Evolutionary conservation across 2,329 filamentous ascomycete genomes (phyloP), one percentile per base, ranked within the genome.

Genomic region (Pseudogymnoascus sp.): DNA sequence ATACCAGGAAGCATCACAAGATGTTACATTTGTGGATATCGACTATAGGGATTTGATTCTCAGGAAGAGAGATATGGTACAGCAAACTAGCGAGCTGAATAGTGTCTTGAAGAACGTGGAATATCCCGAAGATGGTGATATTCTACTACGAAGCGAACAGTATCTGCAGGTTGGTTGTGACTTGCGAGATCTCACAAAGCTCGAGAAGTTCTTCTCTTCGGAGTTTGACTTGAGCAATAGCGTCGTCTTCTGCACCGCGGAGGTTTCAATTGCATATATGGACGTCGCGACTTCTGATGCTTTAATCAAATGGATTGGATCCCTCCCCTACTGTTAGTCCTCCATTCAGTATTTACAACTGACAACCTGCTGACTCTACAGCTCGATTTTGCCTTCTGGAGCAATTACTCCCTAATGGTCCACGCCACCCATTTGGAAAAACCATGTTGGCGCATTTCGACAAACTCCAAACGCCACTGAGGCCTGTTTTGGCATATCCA

Each of bases 211-310:
- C 3, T 75, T 96, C 23, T 79, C 80, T 16, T 75, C 75, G 10
- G 79, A 88, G 50, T 72, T 91, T 1, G 77, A 87, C 40, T 72
- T 87, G 14, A 72, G 80, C 1, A 77, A 83, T 6, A 85, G 83
- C 64, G 79, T 82, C 2, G 82, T 96, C 1, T 77, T 97, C 23
- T 96, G 94, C 69, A 82, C 92, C 25, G 92, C 92, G 0, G 93
- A 97, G 75, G 92, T 96, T 12, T 95, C 92, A 3, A 84, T 96
- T 42, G 94, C 91, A 0, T 96, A 96, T 70, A 95, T 96, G 90
- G 85, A 91, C 63, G 84, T 85, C 2, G 74, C 82, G 21, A 85
- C 85, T 42, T 86, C 91, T 5, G 87, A 96, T 76, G 79, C 82
- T 14, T 79, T 97, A 7, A 86, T 97, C 31, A 73, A 80, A 60